phyloP scores from a whole-genome alignment of 768 basidiomycete genomes.

The Boletus bicolor region DNA sequence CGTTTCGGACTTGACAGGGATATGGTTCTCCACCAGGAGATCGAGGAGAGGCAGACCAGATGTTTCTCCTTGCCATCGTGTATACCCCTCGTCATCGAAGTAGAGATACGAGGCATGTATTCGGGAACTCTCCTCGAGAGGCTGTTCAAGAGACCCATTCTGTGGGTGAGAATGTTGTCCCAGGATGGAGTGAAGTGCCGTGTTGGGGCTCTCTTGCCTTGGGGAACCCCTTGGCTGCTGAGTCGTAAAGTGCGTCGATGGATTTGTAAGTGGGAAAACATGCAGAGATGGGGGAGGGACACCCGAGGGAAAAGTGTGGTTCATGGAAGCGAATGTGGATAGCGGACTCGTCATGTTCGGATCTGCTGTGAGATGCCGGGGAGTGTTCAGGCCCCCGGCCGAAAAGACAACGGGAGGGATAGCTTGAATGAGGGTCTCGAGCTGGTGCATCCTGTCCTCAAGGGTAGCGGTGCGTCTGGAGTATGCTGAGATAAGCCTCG shows the following conservation, averaged over 20 bases:
- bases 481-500: slow-evolving; percentile 1
- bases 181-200: slow-evolving; percentile 41
- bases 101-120: slow-evolving; percentile 81
- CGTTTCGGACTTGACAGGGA: slow-evolving; percentile 37
- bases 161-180: slow-evolving; percentile 32
- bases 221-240: slow-evolving; percentile 42
- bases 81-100: slow-evolving; percentile 83
- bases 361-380: slow-evolving; percentile 34
- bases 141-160: slow-evolving; percentile 37
- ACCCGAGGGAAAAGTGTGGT: slow-evolving; percentile 47
- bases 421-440: slow-evolving; percentile 80
- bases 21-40: slow-evolving; percentile 71
- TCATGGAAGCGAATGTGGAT: slow-evolving; percentile 38
- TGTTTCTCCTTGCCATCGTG: slow-evolving; percentile 89
- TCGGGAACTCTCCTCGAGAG: slow-evolving; percentile 56
- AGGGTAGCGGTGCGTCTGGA: slow-evolving; percentile 74
- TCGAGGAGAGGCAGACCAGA: slow-evolving; percentile 89
- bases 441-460: slow-evolving; percentile 85
- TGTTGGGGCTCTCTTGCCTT: slow-evolving; percentile 44
- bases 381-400: slow-evolving; percentile 44
- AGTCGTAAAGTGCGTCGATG: slow-evolving; percentile 70
- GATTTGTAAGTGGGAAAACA: slow-evolving; percentile 75
- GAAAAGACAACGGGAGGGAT: slow-evolving; percentile 80
- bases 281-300: slow-evolving; percentile 78
- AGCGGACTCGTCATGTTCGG: slow-evolving; percentile 33